Evolutionary conservation across 495 filamentous ascomycete species (phyloP), one percentile per base, ranked within the genome.

Genomic region (Penicillium pancosmium): DNA sequence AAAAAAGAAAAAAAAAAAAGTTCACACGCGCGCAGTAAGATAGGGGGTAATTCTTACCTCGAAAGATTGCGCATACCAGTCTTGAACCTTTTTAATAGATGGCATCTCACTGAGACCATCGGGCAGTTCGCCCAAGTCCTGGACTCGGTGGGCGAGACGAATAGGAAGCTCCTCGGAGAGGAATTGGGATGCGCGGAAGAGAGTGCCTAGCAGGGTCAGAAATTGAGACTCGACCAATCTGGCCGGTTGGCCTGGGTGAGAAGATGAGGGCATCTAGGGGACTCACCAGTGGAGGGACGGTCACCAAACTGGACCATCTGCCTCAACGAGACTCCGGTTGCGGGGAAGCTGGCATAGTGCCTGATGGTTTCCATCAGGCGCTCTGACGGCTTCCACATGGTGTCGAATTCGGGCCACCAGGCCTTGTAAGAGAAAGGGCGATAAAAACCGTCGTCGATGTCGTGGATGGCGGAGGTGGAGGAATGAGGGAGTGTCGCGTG

Each of bases 251-350:
- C 27, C 8, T 31, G 27, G 27, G 8, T 31, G 27, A 31, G 27
- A 31, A 31, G 27, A 31, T 23, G 23, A 38, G 36, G 36, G 36
- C 11, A 13, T n/a, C 2, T 36, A n/a, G 10, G 9, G 9, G 4
- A 71, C 83, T 56, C 74, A 96, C 92, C 92, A 64, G 86, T 88
- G 11, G 91, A 95, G 23, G 92, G 92, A 65, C 82, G 86, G 73
- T 95, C 91, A 54, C 95, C 95, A 76, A 98, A 98, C 73, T 98
- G 94, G 50, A 98, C 94, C 94, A 98, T 98, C 80, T 98, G 94
- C 72, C 94, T 83, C 72, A 98, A 79, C 66, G 92, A 96, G 65
- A 97, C 93, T 61, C 94, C 94, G 40, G 95, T 98, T 58, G 94
- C 94, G 57, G 95, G 95, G 75, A 98, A 98, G 80, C 86, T 88